phyloP scores from a whole-genome alignment of 106 monocot genomes.

The Acanthochlamys bracteata region DNA sequence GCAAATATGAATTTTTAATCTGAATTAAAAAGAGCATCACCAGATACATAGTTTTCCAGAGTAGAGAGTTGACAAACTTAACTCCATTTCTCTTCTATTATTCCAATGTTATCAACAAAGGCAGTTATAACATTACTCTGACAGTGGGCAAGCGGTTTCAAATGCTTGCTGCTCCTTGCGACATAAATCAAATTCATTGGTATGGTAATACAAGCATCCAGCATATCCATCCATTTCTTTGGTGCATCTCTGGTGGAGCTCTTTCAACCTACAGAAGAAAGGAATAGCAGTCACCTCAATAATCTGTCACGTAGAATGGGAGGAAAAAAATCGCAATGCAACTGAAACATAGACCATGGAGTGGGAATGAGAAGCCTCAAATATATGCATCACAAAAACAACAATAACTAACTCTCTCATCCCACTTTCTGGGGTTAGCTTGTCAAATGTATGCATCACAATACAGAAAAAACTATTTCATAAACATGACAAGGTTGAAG shows the following conservation, averaged over 20 bases:
- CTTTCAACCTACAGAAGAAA: conserved; percentile 47
- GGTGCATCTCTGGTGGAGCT: conserved; percentile 71
- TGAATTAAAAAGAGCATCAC: too few species aligned
- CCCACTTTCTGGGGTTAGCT: too few species aligned
- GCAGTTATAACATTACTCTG: conserved; percentile 16
- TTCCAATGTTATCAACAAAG: not conserved
- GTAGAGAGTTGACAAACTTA: not conserved
- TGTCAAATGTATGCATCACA: too few species aligned
- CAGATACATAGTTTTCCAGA: not conserved
- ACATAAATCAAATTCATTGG: conserved; percentile 90
- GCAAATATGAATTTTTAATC: not conserved
- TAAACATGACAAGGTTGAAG: too few species aligned
- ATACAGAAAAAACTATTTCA: too few species aligned
- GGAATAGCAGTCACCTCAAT: not conserved
- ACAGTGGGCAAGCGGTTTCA: conserved; percentile 59
- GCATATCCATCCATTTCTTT: conserved; percentile 94
- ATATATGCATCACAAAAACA: too few species aligned
- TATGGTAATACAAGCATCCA: conserved; percentile 88
- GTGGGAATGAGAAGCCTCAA: too few species aligned
- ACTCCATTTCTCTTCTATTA: conserved; percentile 4
- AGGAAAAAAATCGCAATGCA: not conserved
- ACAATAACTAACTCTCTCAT: too few species aligned
- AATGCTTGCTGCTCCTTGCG: conserved; percentile 86
- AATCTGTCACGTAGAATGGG: not conserved
- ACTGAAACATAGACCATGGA: too few species aligned